Conservation (phyloP, 352 stramenopile genomes). For the Phytopythium vexans region DNA sequence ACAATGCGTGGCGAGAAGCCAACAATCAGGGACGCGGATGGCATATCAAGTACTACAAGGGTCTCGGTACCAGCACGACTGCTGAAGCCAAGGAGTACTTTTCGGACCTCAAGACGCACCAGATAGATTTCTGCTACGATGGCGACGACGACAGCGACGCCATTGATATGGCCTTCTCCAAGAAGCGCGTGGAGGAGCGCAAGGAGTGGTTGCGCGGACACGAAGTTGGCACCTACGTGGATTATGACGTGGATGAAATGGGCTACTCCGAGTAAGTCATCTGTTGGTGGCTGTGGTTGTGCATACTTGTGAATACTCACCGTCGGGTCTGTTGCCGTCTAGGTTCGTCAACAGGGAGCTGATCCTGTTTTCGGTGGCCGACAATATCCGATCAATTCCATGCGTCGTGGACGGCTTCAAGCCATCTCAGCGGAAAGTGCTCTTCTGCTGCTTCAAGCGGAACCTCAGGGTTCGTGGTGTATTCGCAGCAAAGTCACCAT, state of each 20-base stretch:
- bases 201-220: slow-evolving; percentile 95
- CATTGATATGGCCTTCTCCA: slow-evolving; percentile 98
- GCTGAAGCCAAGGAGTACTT: slow-evolving; percentile 98
- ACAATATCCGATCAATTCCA: slow-evolving; percentile 97
- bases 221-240: slow-evolving; percentile 84
- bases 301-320: background rate
- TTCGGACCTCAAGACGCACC: slow-evolving; percentile 90
- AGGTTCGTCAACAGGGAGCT: slow-evolving; percentile 99
- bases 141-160: slow-evolving; percentile 85
- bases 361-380: slow-evolving; percentile 97
- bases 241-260: slow-evolving; percentile 92
- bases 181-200: slow-evolving; percentile 94
- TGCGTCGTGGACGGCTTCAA: slow-evolving; percentile 97
- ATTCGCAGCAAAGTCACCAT: slow-evolving; percentile 1
- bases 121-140: slow-evolving; percentile 93
- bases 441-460: slow-evolving; percentile 98
- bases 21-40: slow-evolving; percentile 91
- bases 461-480: slow-evolving; percentile 91
- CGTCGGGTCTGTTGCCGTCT: slow-evolving; percentile 1
- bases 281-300: background rate
- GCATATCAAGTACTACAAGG: slow-evolving; percentile 99
- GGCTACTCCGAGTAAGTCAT: slow-evolving; percentile 86
- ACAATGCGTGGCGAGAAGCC: slow-evolving; percentile 89
- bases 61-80: slow-evolving; percentile 97
- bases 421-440: slow-evolving; percentile 97